Evolutionary conservation across 2,329 filamentous ascomycete genomes (phyloP).

Genomic region (Gliomastix tumulicola): DNA sequence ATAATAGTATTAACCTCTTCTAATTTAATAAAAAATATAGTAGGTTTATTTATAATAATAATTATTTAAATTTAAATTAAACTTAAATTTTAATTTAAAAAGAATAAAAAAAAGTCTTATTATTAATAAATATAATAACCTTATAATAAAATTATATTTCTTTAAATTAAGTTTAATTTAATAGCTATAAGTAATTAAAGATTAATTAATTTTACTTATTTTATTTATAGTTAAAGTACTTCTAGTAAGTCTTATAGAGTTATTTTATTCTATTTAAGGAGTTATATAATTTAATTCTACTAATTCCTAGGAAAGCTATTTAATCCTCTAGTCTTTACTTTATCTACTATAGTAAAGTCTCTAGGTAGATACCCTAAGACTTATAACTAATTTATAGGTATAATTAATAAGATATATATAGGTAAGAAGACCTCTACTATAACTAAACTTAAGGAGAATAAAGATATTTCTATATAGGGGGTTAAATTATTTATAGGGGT

Average conservation of each 20-base stretch:
- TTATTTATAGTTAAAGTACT: neutral
- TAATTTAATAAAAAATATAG: neutral
- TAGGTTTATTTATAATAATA: neutral
- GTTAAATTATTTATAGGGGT: neutral
- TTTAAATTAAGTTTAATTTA: neutral
- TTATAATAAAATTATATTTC: neutral
- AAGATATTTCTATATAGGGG: constrained; percentile 2
- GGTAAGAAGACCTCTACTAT: no score
- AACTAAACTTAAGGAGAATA: no score
- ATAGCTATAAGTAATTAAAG: neutral
- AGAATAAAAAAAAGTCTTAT: no score
- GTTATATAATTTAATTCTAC: neutral
- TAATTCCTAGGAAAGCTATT: neutral
- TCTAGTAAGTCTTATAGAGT: neutral
- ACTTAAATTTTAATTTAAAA: neutral
- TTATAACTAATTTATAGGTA: constrained; percentile 1
- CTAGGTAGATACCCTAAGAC: constrained; percentile 1
- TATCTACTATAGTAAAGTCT: constrained; percentile 3
- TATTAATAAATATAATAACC: neutral
- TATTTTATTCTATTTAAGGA: neutral
- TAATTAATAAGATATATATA: neutral
- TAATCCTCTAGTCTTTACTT: neutral
- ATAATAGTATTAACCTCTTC: no score
- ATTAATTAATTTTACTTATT: neutral
- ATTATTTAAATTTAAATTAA: neutral